phyloP scores from a whole-genome alignment of 106 monocot species.

The Hemerocallis citrina region DNA sequence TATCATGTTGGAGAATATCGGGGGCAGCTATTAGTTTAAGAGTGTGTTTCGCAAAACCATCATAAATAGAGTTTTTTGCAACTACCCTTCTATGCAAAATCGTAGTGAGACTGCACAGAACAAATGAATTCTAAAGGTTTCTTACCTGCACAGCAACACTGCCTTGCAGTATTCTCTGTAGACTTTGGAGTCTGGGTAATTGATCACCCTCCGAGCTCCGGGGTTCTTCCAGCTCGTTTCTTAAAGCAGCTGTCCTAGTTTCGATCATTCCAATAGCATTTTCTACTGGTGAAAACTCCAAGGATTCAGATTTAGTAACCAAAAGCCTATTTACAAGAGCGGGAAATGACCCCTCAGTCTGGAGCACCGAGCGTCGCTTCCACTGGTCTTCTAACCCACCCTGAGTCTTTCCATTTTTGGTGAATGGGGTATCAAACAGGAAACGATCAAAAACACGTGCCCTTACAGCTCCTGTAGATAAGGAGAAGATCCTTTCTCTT shows the following conservation, averaged over 20 bases:
- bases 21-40: too few relatives aligned
- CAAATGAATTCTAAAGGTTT: background rate
- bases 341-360: conserved; percentile 94
- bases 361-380: conserved; percentile 89
- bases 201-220: conserved; percentile 96
- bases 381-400: conserved; percentile 98
- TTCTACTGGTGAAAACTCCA: conserved; percentile 98
- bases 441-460: conserved; percentile 92
- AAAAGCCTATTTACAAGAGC: conserved; percentile 86
- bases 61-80: too few relatives aligned
- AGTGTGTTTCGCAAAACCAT: too few relatives aligned
- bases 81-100: too few relatives aligned
- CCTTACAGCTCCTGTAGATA: conserved; percentile 66
- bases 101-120: too few relatives aligned
- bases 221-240: conserved; percentile 97
- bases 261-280: conserved; percentile 99
- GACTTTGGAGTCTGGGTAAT: conserved; percentile 83
- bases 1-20: too few relatives aligned
- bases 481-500: conserved; percentile 81
- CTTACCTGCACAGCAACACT: conserved; percentile 97
- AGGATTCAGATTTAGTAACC: conserved; percentile 78
- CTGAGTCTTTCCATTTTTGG: conserved; percentile 96
- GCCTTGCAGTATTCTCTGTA: conserved; percentile 99
- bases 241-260: conserved; percentile 87
- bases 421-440: conserved; percentile 95